Percentiles rank a stretch among this genome's conserved stretches.
These are phyloP conservation scores for Coprinellus micaceus DNA, from an alignment of 768 basidiomycete species.

Conservation along the genomic window DNA sequence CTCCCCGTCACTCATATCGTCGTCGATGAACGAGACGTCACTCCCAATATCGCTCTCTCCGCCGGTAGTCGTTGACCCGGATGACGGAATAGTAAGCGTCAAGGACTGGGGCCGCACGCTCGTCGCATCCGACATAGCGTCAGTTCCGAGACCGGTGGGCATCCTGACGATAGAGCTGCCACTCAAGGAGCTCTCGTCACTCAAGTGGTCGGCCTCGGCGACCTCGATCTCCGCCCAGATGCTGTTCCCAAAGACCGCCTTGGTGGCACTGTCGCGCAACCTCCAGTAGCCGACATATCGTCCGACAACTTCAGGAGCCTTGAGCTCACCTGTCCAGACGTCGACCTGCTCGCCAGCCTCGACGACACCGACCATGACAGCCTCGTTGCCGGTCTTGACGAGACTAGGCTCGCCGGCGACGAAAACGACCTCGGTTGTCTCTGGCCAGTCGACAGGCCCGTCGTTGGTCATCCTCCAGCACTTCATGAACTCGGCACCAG, in stretches of 20 bases:
- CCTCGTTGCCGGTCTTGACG: constrained; percentile 27
- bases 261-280: constrained; percentile 49
- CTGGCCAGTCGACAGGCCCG: constrained; percentile 63
- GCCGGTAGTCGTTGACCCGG: background rate
- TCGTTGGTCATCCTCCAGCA: constrained; percentile 75
- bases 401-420: constrained; percentile 66
- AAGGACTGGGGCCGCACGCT: background rate
- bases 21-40: background rate
- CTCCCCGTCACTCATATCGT: constrained; percentile 1
- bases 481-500: constrained; percentile 84
- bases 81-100: background rate
- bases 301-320: constrained; percentile 74
- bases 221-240: constrained; percentile 80
- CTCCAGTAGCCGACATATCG: constrained; percentile 78
- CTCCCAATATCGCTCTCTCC: background rate
- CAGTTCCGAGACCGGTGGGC: constrained; percentile 32
- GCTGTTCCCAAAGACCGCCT: constrained; percentile 63
- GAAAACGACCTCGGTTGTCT: constrained; percentile 62
- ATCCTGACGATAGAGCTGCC: constrained; percentile 66
- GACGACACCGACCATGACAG: constrained; percentile 53
- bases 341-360: constrained; percentile 57
- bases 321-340: constrained; percentile 70
- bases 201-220: constrained; percentile 53
- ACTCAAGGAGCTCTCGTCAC: constrained; percentile 43
- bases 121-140: background rate